These are phyloP conservation scores for Metschnikowia sp. DNA, from an alignment of 805 yeast species.

Conservation along the genomic window DNA sequence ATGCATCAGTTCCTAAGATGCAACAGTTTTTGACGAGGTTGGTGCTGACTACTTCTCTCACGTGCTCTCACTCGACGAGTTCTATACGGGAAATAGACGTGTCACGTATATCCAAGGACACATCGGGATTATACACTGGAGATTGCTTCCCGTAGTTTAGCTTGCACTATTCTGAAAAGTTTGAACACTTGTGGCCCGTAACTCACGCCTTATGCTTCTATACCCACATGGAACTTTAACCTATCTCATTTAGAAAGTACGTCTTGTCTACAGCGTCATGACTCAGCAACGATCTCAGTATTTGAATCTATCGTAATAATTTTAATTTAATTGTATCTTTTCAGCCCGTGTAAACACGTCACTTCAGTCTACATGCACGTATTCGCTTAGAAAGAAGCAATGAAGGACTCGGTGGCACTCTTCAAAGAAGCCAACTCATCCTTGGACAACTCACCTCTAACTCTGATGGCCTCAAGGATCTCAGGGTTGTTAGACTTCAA, in stretches of 20 bases:
- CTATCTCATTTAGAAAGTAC: too few species aligned
- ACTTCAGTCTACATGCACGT: constrained; percentile 18
- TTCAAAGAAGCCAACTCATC: constrained; percentile 85
- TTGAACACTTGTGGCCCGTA: too few species aligned
- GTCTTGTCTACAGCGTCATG: background rate
- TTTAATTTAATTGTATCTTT: constrained; percentile 19
- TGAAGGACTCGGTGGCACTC: constrained; percentile 88
- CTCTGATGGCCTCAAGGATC: constrained; percentile 78
- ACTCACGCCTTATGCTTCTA: background rate
- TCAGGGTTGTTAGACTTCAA: constrained; percentile 87
- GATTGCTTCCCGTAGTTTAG: too few species aligned
- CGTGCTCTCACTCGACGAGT: too few species aligned
- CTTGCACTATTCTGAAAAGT: too few species aligned
- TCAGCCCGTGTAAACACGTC: constrained; percentile 14
- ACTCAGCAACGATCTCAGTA: constrained; percentile 5
- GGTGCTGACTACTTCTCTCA: too few species aligned
- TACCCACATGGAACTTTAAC: background rate
- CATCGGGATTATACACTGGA: too few species aligned
- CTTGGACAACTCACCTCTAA: constrained; percentile 85
- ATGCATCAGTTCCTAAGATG: too few species aligned
- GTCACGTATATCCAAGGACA: too few species aligned
- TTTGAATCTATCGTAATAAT: constrained; percentile 19
- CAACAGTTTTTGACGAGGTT: too few species aligned
- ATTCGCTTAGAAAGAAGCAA: constrained; percentile 68
- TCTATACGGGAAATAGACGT: too few species aligned